A percentile compares a stretch with the other conserved stretches of the same genome.
Evolutionary conservation across 257 asterid genomes (phyloP).

Genomic region (Solanum verrucosum): DNA sequence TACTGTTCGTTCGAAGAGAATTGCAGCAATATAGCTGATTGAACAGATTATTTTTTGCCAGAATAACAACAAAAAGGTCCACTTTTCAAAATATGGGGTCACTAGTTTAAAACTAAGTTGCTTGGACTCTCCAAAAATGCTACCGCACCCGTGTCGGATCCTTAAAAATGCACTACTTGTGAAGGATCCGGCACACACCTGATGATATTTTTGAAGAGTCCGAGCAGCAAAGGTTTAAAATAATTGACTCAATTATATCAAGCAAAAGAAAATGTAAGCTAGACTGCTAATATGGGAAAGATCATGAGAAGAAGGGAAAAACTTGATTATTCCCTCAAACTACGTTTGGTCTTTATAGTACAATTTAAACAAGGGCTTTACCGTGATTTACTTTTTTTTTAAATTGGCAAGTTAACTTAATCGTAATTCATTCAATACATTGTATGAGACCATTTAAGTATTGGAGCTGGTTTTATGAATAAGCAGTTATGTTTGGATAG

Average conservation of each 20-base stretch:
- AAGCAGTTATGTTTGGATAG: not conserved
- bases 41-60: not conserved
- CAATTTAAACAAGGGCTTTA: not conserved
- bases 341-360: not conserved
- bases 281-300: not conserved
- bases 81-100: not conserved
- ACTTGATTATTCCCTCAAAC: not conserved
- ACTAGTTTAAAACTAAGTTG: not conserved
- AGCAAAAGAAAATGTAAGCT: not conserved
- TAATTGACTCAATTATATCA: not conserved
- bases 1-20: not conserved
- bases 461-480: not conserved
- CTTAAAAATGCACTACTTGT: not conserved
- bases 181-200: not conserved
- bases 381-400: not conserved
- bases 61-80: not conserved
- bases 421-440: not conserved
- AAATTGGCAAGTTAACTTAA: not conserved
- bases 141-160: not conserved
- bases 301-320: not conserved
- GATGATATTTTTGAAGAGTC: not conserved
- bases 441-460: not conserved
- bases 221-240: not conserved
- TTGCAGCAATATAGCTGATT: not conserved
- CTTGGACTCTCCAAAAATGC: not conserved